Conservation (phyloP, 768 basidiomycete species). For the Podaxis sp. region DNA sequence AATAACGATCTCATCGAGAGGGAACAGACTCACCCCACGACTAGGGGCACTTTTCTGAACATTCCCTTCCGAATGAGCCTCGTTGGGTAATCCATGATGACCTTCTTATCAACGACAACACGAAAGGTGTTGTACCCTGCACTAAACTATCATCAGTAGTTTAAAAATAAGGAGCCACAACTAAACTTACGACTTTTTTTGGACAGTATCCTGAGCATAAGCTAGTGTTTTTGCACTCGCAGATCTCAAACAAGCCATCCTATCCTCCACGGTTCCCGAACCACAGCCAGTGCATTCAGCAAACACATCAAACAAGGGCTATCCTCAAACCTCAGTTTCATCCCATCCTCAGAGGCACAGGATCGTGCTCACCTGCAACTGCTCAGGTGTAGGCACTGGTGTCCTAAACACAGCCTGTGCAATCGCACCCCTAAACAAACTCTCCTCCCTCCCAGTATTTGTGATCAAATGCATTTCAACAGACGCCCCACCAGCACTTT, state of each 20-base stretch:
- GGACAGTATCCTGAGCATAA: conserved; percentile 51
- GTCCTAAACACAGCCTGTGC: conserved; percentile 60
- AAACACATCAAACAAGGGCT: conserved; percentile 57
- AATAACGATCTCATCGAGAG: not conserved
- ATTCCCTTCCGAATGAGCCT: conserved; percentile 41
- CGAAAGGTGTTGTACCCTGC: conserved; percentile 46
- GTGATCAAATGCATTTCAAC: conserved; percentile 59
- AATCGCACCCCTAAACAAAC: conserved; percentile 55
- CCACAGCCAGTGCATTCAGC: conserved; percentile 51
- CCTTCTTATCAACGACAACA: conserved; percentile 54
- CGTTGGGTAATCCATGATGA: conserved; percentile 53
- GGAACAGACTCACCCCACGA: conserved; percentile 48
- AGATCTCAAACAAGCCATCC: conserved; percentile 48
- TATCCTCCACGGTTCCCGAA: conserved; percentile 28
- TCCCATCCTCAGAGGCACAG: not conserved
- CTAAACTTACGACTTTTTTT: conserved; percentile 37
- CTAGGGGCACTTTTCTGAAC: conserved; percentile 51
- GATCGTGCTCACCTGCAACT: conserved; percentile 43
- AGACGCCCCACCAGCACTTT: conserved; percentile 58
- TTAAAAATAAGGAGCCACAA: conserved; percentile 1
- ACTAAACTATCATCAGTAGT: conserved; percentile 21
- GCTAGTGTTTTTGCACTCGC: conserved; percentile 52
- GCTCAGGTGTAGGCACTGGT: conserved; percentile 48
- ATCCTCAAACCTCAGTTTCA: not conserved
- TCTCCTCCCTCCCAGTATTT: conserved; percentile 26